These are phyloP conservation scores for Candida dajiaensis DNA, from an alignment of 805 yeast species.

Conservation along the genomic window DNA sequence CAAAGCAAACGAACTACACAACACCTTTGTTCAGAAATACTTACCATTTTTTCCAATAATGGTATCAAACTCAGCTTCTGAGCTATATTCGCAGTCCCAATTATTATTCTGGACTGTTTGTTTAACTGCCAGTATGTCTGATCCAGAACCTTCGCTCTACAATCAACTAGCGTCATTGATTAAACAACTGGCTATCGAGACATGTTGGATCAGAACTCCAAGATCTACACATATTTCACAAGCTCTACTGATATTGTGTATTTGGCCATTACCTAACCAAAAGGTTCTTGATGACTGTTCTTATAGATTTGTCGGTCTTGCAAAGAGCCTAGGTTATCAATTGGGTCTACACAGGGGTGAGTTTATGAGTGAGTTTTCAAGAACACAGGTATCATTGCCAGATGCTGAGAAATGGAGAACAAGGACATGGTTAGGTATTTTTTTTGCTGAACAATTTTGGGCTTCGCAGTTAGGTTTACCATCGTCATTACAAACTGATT, in stretches of 20 bases:
- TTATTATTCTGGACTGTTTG: slow-evolving; percentile 87
- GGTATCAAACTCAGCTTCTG: slow-evolving; percentile 62
- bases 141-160: slow-evolving; percentile 81
- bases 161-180: slow-evolving; percentile 69
- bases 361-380: slow-evolving; percentile 82
- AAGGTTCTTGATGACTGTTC: slow-evolving; percentile 90
- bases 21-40: slow-evolving; percentile 57
- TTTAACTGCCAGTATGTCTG: slow-evolving; percentile 78
- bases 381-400: slow-evolving; percentile 83
- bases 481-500: slow-evolving; percentile 79
- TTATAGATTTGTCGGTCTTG: slow-evolving; percentile 81
- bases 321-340: slow-evolving; percentile 78
- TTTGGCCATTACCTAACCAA: slow-evolving; percentile 92
- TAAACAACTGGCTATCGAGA: slow-evolving; percentile 82
- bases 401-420: slow-evolving; percentile 95
- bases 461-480: slow-evolving; percentile 84
- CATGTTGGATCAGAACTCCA: slow-evolving; percentile 91
- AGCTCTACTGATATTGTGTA: slow-evolving; percentile 74
- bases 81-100: slow-evolving; percentile 77
- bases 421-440: slow-evolving; percentile 84
- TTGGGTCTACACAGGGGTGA: slow-evolving; percentile 88
- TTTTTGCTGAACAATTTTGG: slow-evolving; percentile 87
- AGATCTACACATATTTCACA: slow-evolving; percentile 92
- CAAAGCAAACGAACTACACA: slow-evolving; percentile 70
- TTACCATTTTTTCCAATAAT: slow-evolving; percentile 78